Evolutionary conservation across 2,329 filamentous ascomycete genomes (phyloP), one percentile per base, ranked within the genome.

Genomic region (Penicillium sp.): DNA sequence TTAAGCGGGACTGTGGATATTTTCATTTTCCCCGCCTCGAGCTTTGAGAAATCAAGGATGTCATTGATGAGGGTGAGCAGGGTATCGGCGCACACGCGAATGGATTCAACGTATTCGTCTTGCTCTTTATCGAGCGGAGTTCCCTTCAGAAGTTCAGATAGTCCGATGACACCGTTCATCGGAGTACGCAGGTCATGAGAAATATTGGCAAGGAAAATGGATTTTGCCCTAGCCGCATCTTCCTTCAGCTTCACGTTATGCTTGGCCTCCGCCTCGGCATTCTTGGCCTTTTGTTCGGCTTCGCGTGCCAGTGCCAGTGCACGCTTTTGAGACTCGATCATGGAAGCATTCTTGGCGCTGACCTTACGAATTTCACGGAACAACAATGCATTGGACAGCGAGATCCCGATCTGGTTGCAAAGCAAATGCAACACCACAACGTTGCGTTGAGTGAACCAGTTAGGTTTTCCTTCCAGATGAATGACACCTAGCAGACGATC

Each of bases 141-240:
- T 7, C 74, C 75, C 58, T 84, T 84, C 18, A 84, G 72, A 36
- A 84, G 68, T 58, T 84, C 81, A 2, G 78, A 81, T 70, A 84
- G 80, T 29, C 93, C 93, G 62, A 99, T 77, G 41, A 97, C 96
- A 11, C 92, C 93, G 64, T 97, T 97, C 49, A 97, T 78, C 0
- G 93, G 93, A 1, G 93, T 99, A 66, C 95, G 95, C 30, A 99
- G 77, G 68, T 97, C 83, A 58, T 87, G 83, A 1, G 80, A 84
- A 42, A 97, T 95, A 62, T 97, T 97, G 14, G 93, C 93, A 55
- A 99, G 95, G 73, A 97, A 97, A 8, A 97, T 77, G 0, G 93
- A 97, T 73, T 99, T 99, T 1, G 81, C 81, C 60, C 78, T 82
- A 7, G 82, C 81, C 18, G 82, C 82, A 64, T 86, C 82, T 64